A percentile compares a stretch with the other conserved stretches of the same genome.
Evolutionary conservation across 331 rosid species (phyloP).

Genomic region (Dryas integrifolia): DNA sequence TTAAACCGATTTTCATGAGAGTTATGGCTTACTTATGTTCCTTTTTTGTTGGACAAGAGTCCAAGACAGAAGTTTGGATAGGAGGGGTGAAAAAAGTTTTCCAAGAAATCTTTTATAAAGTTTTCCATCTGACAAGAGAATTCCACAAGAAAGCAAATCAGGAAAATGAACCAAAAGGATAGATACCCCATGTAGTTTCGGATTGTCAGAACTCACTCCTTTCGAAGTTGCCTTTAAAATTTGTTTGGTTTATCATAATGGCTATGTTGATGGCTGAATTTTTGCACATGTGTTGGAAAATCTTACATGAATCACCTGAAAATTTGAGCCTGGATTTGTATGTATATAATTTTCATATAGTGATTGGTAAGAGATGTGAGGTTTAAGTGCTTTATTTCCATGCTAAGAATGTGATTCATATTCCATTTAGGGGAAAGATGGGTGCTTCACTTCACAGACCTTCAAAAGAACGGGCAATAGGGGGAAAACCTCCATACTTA

Average conservation of each 20-base stretch:
- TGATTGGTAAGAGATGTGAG: not conserved
- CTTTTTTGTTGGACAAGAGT: not conserved
- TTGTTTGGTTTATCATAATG: not conserved
- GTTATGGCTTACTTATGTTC: not conserved
- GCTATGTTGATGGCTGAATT: not conserved
- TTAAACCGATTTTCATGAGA: not conserved
- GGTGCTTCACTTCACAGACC: slow-evolving; percentile 56
- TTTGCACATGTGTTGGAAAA: not conserved
- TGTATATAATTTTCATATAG: not conserved
- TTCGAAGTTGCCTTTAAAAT: not conserved
- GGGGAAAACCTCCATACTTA: slow-evolving; percentile 57
- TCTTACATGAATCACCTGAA: not conserved
- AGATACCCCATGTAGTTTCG: not conserved
- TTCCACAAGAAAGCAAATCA: not conserved
- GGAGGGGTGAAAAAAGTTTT: not conserved
- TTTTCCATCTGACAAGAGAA: not conserved
- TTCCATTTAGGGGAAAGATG: slow-evolving; percentile 57
- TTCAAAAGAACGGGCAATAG: slow-evolving; percentile 45
- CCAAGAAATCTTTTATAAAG: not conserved
- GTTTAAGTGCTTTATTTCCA: not conserved
- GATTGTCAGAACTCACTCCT: not conserved
- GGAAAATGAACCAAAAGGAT: not conserved
- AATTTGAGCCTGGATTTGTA: not conserved
- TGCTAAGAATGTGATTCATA: not conserved
- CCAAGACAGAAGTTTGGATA: not conserved